Conservation (phyloP, 2,329 filamentous ascomycete genomes). For the Xylariaceae sp. region DNA sequence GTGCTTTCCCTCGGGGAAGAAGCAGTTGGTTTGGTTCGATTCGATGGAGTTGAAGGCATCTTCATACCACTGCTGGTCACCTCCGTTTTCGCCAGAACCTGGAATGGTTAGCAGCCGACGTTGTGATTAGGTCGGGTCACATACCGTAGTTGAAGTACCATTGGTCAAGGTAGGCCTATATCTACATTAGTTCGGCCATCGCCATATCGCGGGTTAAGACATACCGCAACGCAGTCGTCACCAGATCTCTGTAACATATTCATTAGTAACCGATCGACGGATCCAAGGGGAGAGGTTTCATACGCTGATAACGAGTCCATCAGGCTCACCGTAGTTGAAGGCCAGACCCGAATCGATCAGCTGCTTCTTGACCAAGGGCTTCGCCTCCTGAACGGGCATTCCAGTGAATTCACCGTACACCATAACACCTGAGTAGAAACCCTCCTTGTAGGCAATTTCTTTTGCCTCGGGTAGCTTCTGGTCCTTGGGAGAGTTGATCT, state of each 20-base stretch:
- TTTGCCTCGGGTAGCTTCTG: conserved; percentile 88
- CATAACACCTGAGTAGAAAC: conserved; percentile 93
- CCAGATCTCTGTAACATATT: conserved; percentile 62
- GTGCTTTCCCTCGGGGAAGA: conserved; percentile 71
- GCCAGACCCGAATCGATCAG: conserved; percentile 73
- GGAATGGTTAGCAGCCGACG: conserved; percentile 42
- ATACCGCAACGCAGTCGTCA: conserved; percentile 78
- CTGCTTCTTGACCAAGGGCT: conserved; percentile 74
- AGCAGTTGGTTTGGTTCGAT: conserved; percentile 57
- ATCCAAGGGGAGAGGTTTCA: not conserved
- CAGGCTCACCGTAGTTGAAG: conserved; percentile 90
- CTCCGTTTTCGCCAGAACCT: conserved; percentile 14
- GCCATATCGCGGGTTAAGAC: not conserved
- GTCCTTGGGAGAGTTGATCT: conserved; percentile 97
- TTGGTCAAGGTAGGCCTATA: conserved; percentile 74
- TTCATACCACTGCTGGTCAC: conserved; percentile 58
- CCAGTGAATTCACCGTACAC: conserved; percentile 83
- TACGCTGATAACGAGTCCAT: conserved; percentile 35
- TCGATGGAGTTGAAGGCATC: conserved; percentile 67
- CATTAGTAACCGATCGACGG: not conserved
- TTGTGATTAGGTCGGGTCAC: conserved; percentile 11
- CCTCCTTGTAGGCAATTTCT: conserved; percentile 93
- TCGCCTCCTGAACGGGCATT: conserved; percentile 77
- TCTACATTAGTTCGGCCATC: not conserved
- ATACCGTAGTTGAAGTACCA: conserved; percentile 98